Conservation (phyloP, 1,139 yeast species). For the Meyerozyma smithsonii region DNA sequence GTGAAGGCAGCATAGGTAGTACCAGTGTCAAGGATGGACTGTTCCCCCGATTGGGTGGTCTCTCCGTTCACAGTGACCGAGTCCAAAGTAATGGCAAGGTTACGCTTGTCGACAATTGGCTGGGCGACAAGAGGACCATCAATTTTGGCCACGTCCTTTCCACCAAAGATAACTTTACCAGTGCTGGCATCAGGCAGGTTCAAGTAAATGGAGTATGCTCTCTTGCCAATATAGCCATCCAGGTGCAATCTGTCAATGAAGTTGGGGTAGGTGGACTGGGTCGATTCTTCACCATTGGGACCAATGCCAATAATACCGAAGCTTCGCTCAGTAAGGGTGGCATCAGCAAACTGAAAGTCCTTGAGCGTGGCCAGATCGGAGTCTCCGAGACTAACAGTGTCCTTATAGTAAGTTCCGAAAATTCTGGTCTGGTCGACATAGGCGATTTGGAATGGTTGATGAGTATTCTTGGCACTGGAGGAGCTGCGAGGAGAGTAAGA, state of each 20-base stretch:
- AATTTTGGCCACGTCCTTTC: conserved; percentile 49
- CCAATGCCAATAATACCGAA: conserved; percentile 19
- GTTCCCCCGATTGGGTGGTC: not conserved
- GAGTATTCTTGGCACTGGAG: conserved; percentile 5
- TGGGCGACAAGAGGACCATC: conserved; percentile 33
- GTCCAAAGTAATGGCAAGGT: not conserved
- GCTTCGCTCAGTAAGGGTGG: conserved; percentile 6
- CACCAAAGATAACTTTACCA: conserved; percentile 56
- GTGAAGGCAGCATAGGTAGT: conserved; percentile 15
- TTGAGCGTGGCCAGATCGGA: conserved; percentile 4
- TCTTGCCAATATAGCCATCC: conserved; percentile 17
- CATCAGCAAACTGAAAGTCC: conserved; percentile 16
- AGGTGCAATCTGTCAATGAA: conserved; percentile 17
- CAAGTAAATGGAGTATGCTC: conserved; percentile 19
- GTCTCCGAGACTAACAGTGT: conserved; percentile 7
- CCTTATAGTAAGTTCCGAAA: conserved; percentile 8
- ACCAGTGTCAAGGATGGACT: conserved; percentile 17
- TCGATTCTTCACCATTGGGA: conserved; percentile 8
- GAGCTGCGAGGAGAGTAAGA: conserved; percentile 8
- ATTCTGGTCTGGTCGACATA: conserved; percentile 10
- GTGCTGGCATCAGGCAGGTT: conserved; percentile 13
- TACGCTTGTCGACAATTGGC: conserved; percentile 16
- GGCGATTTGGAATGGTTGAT: conserved; percentile 4
- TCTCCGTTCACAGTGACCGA: conserved; percentile 4
- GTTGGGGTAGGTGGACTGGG: conserved; percentile 14